Evolutionary conservation across 495 filamentous ascomycete genomes (phyloP), one percentile per base, ranked within the genome.

Genomic region (Hyphodiscus hymeniophilus): DNA sequence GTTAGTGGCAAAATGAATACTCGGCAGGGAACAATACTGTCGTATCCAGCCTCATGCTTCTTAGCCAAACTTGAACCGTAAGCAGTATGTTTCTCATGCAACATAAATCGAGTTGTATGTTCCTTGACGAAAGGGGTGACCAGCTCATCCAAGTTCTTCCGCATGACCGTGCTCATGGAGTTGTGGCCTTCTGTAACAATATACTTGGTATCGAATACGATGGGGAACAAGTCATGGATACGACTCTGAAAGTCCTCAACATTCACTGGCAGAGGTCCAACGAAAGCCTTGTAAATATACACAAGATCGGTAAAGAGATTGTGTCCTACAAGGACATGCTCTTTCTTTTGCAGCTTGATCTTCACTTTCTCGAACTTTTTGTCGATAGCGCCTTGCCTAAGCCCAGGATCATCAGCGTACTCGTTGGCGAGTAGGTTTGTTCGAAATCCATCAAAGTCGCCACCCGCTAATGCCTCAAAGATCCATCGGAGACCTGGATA

Each of bases 161-260:
- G 48, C 26, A 28, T 28, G 5, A 28, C 26, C 10, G 54, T 33
- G 21, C 58, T 50, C 26, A 41, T 48, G 0, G 57, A 55, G n/a
- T 42, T 30, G 12, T 44, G 38, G 26, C 56, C 53, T 22, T 53
- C 17, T 8, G 38, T 81, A 16, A 77, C 75, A 45, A 94, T 70
- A 50, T 81, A 89, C 56, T 91, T 91, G 0, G 87, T 91, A 55
- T 94, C 88, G 5, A 89, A 64, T 13, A 92, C 62, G 2, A 64
- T 59, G 0, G 88, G 86, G 58, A 91, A 91, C 6, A 80, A 51
- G 1, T 57, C 38, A 22, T 77, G 67, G 56, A 89, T 89, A 15
- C 78, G 75, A 2, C 57, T 34, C 31, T 77, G 67, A 57, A 89
- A 89, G 21, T 80, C 76, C 35, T 73, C 67, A 3, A 85, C 63